Conservation (phyloP, 768 basidiomycete species). For the Chlorophyllum brunneum region DNA sequence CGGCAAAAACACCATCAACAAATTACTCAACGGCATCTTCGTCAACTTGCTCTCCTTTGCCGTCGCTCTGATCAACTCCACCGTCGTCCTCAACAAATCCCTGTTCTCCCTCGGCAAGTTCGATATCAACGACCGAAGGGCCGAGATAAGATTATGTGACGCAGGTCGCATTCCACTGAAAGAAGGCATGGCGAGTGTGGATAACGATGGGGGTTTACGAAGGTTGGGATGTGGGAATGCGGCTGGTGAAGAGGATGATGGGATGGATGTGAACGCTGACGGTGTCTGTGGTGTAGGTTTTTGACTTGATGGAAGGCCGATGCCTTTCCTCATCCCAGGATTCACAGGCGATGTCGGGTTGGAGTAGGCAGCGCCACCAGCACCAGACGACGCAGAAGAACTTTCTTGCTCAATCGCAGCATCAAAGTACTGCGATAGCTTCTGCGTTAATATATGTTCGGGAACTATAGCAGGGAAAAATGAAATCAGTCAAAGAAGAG, state of each 20-base stretch:
- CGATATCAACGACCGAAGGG: constrained; percentile 59
- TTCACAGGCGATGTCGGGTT: constrained; percentile 14
- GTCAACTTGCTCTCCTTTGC: constrained; percentile 66
- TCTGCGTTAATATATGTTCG: constrained; percentile 75
- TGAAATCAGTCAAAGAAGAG: constrained; percentile 4
- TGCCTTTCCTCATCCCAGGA: not conserved
- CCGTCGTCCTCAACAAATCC: constrained; percentile 79
- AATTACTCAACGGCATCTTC: constrained; percentile 90
- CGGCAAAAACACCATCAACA: constrained; percentile 86
- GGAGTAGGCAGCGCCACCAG: not conserved
- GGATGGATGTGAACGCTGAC: not conserved
- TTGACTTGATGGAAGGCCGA: constrained; percentile 35
- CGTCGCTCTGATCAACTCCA: constrained; percentile 75
- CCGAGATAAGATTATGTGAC: constrained; percentile 52
- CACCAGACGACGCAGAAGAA: constrained; percentile 27
- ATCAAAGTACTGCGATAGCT: constrained; percentile 74
- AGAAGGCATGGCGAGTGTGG: constrained; percentile 71
- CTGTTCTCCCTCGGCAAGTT: constrained; percentile 77
- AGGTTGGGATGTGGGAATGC: constrained; percentile 23
- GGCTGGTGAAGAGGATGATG: not conserved
- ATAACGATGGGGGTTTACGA: constrained; percentile 76
- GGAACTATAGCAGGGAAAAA: constrained; percentile 79
- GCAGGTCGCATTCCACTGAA: constrained; percentile 59
- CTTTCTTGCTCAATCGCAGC: constrained; percentile 62
- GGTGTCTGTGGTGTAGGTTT: constrained; percentile 28